A percentile compares a stretch with the other conserved stretches of the same genome.
These are phyloP conservation scores for Nakazawaea laoshanensis DNA, from an alignment of 805 yeast species.

Conservation along the genomic window DNA sequence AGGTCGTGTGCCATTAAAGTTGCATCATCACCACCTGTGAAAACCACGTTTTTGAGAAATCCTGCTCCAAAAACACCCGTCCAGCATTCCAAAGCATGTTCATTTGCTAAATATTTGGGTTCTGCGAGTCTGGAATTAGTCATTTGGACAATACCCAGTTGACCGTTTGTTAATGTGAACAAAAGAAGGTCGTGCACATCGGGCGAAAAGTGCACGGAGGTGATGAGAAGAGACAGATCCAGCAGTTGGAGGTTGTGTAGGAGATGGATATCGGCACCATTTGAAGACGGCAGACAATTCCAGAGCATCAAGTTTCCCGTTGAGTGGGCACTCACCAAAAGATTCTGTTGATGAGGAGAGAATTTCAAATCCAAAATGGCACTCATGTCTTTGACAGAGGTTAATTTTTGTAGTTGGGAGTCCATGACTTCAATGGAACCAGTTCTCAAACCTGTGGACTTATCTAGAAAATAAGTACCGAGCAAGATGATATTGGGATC, in stretches of 20 bases:
- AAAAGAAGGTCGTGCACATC: constrained; percentile 26
- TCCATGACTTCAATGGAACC: constrained; percentile 50
- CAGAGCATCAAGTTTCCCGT: constrained; percentile 70
- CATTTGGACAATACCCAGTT: constrained; percentile 34
- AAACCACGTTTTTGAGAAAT: constrained; percentile 47
- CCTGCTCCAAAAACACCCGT: constrained; percentile 62
- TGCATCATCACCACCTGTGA: constrained; percentile 90
- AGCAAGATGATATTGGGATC: constrained; percentile 42
- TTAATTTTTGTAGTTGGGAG: constrained; percentile 15
- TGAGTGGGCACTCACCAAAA: constrained; percentile 65
- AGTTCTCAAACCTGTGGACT: constrained; percentile 44
- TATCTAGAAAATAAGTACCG: constrained; percentile 77
- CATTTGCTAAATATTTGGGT: constrained; percentile 20
- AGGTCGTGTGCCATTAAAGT: constrained; percentile 67
- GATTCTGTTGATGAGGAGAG: constrained; percentile 39
- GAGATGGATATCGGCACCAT: no score
- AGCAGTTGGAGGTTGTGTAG: no score
- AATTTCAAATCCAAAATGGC: constrained; percentile 78
- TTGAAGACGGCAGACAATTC: no score
- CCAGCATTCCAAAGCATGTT: constrained; percentile 84
- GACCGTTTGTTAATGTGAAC: constrained; percentile 66
- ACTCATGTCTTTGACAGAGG: constrained; percentile 30
- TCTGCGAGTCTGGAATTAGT: constrained; percentile 11
- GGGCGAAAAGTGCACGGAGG: constrained; percentile 57
- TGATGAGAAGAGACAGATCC: constrained; percentile 42